Base-by-base conservation (phyloP, 352 stramenopile species). In the Phytophthora tentaculata region DNA sequence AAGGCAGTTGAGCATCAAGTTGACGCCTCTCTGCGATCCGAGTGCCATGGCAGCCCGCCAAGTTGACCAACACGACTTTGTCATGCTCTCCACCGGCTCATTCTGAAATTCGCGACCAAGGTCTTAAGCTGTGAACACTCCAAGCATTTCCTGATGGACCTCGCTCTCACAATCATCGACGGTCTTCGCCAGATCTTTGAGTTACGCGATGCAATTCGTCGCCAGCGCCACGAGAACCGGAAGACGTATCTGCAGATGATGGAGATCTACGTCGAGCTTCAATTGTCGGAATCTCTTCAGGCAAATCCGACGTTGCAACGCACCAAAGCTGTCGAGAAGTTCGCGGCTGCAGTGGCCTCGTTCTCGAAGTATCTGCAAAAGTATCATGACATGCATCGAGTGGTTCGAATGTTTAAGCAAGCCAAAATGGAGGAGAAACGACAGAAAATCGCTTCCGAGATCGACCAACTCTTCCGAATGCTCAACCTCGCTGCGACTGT, bases 401-500 rank as follows among this genome's bases (percentile, higher is more conserved):
- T 68, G n/a, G 39, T 53, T 1, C 67, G 71, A 3, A 35, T 79
- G 7, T 64, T 71, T 39, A 64, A 67, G 23, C 24, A 51, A 22
- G 49, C 29, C 5, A 20, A 17, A 1, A 67, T 83, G 76, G 73
- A 77, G 64, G 56, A 73, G 1, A 32, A 79, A 19, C 52, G 74
- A 13, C 65, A 63, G 0, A 16, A 62, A 2, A 32, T 80, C 26
- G 51, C 74, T 2, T 48, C 71, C 29, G 68, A 80, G 16, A 69
- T 83, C 32, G 69, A 83, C 49, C 52, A 63, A 43, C 32, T 80
- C n/a, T 71, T 74, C 22, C 61, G 49, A 45, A 56, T 76, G 53
- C 60, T 83, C 9, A 69, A 70, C 28, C 44, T 80, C 1, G 52
- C 66, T 13, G 67, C 63, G 0, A 57, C 39, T 3, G 55, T 48